A percentile compares a stretch with the other conserved stretches of the same genome.
Evolutionary conservation across 2,329 filamentous ascomycete genomes (phyloP).

Genomic region (Aspergillus sojae): DNA sequence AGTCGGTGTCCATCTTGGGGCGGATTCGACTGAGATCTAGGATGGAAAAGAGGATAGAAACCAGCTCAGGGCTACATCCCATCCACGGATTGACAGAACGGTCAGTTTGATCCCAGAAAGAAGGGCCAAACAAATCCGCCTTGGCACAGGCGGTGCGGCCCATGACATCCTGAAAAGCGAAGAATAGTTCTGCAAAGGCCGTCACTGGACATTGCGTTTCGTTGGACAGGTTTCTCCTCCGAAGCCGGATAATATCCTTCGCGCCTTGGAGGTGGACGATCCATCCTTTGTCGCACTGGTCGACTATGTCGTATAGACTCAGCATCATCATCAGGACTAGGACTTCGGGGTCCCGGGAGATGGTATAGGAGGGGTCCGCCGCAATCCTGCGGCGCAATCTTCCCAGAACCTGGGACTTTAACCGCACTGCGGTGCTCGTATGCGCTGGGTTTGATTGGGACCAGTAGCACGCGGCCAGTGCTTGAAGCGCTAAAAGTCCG

Average conservation of each 20-base stretch:
- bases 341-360: constrained; percentile 12
- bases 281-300: constrained; percentile 39
- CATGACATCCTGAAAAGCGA: constrained; percentile 49
- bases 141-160: constrained; percentile 48
- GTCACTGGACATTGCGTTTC: constrained; percentile 6
- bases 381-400: background rate
- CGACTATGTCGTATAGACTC: constrained; percentile 39
- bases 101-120: constrained; percentile 39
- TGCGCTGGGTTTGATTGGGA: background rate
- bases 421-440: background rate
- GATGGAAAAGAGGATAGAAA: background rate
- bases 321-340: constrained; percentile 39
- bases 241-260: constrained; percentile 41
- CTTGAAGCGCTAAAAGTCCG: background rate
- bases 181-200: constrained; percentile 36
- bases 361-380: background rate
- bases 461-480: background rate
- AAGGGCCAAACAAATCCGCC: constrained; percentile 43
- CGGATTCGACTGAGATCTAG: background rate
- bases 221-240: constrained; percentile 25
- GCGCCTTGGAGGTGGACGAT: constrained; percentile 45
- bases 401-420: background rate
- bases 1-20: background rate
- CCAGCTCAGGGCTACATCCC: constrained; percentile 6
- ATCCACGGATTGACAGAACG: constrained; percentile 4